Base-by-base conservation (phyloP, 164 flowering plant genomes). In the Stephania japonica region DNA sequence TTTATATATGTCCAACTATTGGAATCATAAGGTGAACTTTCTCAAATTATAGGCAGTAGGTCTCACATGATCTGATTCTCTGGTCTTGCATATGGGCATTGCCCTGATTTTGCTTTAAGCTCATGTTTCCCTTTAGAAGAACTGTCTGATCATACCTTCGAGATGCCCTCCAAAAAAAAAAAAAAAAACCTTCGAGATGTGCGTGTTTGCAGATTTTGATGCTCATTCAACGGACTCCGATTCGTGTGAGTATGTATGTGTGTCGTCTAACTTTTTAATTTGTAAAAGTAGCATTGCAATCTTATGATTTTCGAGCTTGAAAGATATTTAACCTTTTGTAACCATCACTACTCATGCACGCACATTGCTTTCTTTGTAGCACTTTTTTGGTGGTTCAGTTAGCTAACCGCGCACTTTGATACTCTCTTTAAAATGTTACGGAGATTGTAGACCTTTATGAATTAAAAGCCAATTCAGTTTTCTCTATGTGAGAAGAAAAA, bases 401-500 rank as follows among this genome's bases (percentile, higher is more conserved):
- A 64, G 64, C 64, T 19, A 50, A 14, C 19, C 14, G 9, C 61
- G 44, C 59, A 65, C 56, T 72, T 72, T 63, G 69, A 59, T 32
- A 32, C 11, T 67, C 44, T 21, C 72, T 53, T 67, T 67, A 67
- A 8, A 10, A 18, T 70, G 72, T 42, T 21, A 67, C 6, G 42
- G 49, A 11, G 12, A 69, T 24, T 26, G 47, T 66, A 13, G 49
- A n/a, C 47, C 74, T 42, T 27, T 42, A 42, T 23, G 1, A 72
- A 24, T 11, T 42, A 49, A 70, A 70, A 70, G 72, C 63, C 50
- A 59, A 16, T 1, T 14, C 64, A 6, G 72, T 59, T 59, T 72
- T 68, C 38, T 72, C 61, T 8, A 32, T 62, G 75, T 75, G 75
- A 72, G 68, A 47, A 47, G 2, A 56, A 65, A 62, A 43, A 75